Evolutionary conservation across 805 yeast species (phyloP), one percentile per base, ranked within the genome.

Genomic region (Candida easanensis): DNA sequence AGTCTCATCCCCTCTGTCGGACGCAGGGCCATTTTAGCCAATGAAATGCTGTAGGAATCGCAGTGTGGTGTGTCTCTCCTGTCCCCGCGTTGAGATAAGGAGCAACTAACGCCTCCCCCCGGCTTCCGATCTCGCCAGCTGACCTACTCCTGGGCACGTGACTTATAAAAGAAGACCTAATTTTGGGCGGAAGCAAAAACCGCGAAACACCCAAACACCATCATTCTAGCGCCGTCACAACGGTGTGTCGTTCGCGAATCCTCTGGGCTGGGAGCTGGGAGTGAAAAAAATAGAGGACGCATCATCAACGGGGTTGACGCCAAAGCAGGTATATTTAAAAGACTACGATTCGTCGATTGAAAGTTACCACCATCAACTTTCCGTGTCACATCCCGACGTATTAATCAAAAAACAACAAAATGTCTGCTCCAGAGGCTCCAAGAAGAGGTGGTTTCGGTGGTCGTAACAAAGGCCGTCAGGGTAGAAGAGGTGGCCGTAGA

Each of bases 401-500:
- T 48, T 54, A 48, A 42, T 49, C 40, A 44, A 38, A 51, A 46
- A 45, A 38, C 44, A 33, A 27, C 37, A 56, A 56, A 57, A 69
- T 68, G 73, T 69, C 74, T 54, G 72, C 72, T 62, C 53, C 51
- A 50, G 65, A 60, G 57, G 68, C 61, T 52, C 65, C 58, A 61
- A 71, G 66, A 59, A 71, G 77, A 70, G 77, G 79, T 60, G 77
- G 79, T 58, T 70, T 70, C 71, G 74, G 69, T 58, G 70, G 72
- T 57, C 70, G 77, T 64, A 73, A 74, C 71, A 79, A 80, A 66
- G 81, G 85, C 51, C 73, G 77, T 63, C 64, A 63, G 52, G 73
- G 71, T 54, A 81, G 87, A 71, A 82, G 88, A 73, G 80, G 85
- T 64, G 84, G 90, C 63, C 77, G 85, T 70, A 80, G 90, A 73